Conservation (phyloP, 306 rosid species). For the Corylus heterophylla region DNA sequence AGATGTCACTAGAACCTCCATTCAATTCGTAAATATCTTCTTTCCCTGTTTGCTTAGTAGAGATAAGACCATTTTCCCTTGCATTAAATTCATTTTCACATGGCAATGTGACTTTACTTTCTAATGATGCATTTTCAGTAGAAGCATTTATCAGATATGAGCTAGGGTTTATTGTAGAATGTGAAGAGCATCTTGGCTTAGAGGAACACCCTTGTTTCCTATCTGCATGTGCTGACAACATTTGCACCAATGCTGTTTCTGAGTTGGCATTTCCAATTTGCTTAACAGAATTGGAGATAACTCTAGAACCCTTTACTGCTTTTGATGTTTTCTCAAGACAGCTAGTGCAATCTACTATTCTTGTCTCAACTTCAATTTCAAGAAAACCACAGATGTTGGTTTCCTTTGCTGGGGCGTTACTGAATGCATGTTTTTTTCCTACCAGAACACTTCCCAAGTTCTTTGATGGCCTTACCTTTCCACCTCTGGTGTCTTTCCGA, state of each 20-base stretch:
- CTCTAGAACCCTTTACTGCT: too few species aligned
- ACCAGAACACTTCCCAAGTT: too few species aligned
- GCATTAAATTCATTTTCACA: slow-evolving; percentile 31
- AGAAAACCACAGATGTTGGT: too few species aligned
- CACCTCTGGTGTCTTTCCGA: slow-evolving; percentile 25
- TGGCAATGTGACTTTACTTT: slow-evolving; percentile 23
- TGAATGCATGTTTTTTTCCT: too few species aligned
- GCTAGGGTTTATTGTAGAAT: too few species aligned
- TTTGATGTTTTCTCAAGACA: too few species aligned
- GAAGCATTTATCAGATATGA: too few species aligned
- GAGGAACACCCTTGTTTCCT: slow-evolving; percentile 23
- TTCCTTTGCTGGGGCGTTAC: too few species aligned
- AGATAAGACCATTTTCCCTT: slow-evolving; percentile 21
- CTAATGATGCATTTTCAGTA: neutral
- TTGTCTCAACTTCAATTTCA: too few species aligned
- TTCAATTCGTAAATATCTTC: slow-evolving; percentile 10
- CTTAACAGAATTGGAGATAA: neutral
- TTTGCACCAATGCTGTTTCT: neutral
- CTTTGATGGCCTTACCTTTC: neutral
- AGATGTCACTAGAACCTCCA: slow-evolving; percentile 34
- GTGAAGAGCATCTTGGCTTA: neutral
- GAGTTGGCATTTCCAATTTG: slow-evolving; percentile 19
- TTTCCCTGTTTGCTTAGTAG: slow-evolving; percentile 26
- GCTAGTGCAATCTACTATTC: too few species aligned
- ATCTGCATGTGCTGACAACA: neutral